These are phyloP conservation scores for Cubamyces sp. DNA, from an alignment of 768 basidiomycete species.

Conservation along the genomic window DNA sequence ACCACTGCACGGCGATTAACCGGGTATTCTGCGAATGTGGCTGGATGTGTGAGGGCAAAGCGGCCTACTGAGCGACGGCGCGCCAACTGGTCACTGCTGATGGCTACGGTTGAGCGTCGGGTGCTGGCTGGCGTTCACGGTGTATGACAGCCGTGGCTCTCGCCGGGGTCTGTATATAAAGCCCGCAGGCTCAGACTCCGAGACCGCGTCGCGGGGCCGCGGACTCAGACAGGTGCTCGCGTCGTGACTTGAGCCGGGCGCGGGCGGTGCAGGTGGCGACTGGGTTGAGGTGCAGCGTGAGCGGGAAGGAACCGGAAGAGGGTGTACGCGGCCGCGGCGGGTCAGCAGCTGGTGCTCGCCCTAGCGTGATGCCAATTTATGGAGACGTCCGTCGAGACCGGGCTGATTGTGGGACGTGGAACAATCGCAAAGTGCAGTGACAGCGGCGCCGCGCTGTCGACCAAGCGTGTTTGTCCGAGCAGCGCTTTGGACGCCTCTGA, in stretches of 20 bases:
- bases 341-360: not conserved
- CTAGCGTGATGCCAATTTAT: not conserved
- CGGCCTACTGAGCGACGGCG: too few relatives aligned
- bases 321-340: not conserved
- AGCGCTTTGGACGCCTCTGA: conserved; percentile 6
- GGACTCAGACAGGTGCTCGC: conserved; percentile 2
- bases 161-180: too few relatives aligned
- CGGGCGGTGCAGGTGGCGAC: conserved; percentile 18
- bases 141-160: too few relatives aligned
- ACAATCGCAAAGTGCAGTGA: conserved; percentile 9
- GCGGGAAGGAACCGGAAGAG: too few relatives aligned
- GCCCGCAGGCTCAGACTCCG: too few relatives aligned
- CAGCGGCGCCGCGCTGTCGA: too few relatives aligned
- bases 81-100: not conserved
- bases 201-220: too few relatives aligned
- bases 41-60: too few relatives aligned
- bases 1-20: not conserved
- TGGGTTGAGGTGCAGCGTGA: not conserved
- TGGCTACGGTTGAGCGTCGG: not conserved
- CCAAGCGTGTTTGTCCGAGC: conserved; percentile 4
- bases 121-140: too few relatives aligned
- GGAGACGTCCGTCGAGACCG: not conserved
- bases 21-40: not conserved
- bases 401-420: conserved; percentile 18
- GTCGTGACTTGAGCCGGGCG: not conserved